These are phyloP conservation scores for Mortierella sp. DNA, from an alignment of 371 early-diverging fungal genomes.

Conservation along the genomic window DNA sequence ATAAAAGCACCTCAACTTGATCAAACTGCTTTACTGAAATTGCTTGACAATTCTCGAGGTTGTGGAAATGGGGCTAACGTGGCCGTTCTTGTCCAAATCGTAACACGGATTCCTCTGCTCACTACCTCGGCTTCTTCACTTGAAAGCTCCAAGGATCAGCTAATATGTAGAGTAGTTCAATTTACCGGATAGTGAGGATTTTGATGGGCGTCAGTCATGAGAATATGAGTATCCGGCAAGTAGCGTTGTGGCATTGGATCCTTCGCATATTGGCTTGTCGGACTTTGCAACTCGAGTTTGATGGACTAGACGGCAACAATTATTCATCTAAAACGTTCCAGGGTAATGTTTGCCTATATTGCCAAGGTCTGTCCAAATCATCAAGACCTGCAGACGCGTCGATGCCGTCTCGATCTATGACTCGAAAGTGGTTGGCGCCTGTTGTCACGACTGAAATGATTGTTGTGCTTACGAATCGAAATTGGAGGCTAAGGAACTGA, in stretches of 20 bases:
- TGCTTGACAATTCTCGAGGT: not conserved
- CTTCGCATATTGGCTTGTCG: not conserved
- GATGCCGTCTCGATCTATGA: not conserved
- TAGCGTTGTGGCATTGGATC: not conserved
- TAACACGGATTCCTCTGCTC: not conserved
- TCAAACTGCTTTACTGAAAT: not conserved
- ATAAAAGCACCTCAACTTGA: not conserved
- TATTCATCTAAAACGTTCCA: not conserved
- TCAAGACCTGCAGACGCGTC: not conserved
- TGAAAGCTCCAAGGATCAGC: not conserved
- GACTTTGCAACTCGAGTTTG: conserved; percentile 10
- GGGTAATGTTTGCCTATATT: conserved; percentile 22
- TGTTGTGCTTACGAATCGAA: conserved; percentile 6
- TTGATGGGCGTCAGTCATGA: not conserved
- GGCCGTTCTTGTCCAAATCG: not conserved
- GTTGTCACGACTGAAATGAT: conserved; percentile 3
- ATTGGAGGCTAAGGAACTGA: not conserved
- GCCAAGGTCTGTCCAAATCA: conserved; percentile 20
- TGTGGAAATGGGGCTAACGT: not conserved
- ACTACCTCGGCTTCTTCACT: not conserved
- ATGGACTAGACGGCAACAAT: not conserved
- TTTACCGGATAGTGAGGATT: not conserved
- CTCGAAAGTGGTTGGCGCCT: conserved; percentile 21
- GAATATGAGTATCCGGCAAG: too few relatives aligned
- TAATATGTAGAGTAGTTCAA: not conserved